phyloP scores from a whole-genome alignment of 1,284 basidiomycete genomes.

The Fomitopsis betulina region DNA sequence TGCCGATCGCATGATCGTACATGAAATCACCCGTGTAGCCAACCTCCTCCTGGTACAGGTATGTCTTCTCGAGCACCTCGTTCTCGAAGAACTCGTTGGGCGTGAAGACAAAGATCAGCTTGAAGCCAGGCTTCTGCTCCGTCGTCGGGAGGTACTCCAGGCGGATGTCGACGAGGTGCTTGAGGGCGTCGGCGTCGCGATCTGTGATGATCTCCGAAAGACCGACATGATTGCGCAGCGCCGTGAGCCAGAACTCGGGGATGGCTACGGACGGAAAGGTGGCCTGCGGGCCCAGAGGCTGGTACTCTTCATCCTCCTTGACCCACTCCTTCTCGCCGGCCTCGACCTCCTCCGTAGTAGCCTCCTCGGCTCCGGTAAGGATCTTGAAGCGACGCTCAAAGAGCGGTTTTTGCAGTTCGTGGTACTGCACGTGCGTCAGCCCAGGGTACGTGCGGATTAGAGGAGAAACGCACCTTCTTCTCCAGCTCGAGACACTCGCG shows the following conservation, averaged over 20 bases:
- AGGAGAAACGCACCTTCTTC: conserved; percentile 70
- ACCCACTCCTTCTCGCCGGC: conserved; percentile 69
- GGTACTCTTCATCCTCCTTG: conserved; percentile 67
- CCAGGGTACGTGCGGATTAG: background rate
- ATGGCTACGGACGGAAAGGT: conserved; percentile 54
- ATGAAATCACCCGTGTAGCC: conserved; percentile 94
- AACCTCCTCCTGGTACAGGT: conserved; percentile 91
- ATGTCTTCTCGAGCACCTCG: conserved; percentile 85
- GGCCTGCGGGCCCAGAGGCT: conserved; percentile 47
- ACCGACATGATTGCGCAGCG: conserved; percentile 87
- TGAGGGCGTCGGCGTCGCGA: conserved; percentile 78
- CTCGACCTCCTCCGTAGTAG: conserved; percentile 81
- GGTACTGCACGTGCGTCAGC: conserved; percentile 54
- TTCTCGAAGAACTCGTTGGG: conserved; percentile 91
- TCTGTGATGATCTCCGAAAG: conserved; percentile 91
- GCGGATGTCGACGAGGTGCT: conserved; percentile 64
- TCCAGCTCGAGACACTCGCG: conserved; percentile 95
- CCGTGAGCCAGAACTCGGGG: conserved; percentile 98
- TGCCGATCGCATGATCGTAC: conserved; percentile 90
- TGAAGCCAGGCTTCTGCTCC: conserved; percentile 83
- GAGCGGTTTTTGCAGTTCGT: conserved; percentile 79
- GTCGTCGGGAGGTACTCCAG: conserved; percentile 65
- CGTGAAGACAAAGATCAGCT: conserved; percentile 80
- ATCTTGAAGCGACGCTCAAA: conserved; percentile 87
- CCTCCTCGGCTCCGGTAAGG: conserved; percentile 73